Conservation (phyloP, 1,284 basidiomycete species). For the Trichosporon sp. region DNA sequence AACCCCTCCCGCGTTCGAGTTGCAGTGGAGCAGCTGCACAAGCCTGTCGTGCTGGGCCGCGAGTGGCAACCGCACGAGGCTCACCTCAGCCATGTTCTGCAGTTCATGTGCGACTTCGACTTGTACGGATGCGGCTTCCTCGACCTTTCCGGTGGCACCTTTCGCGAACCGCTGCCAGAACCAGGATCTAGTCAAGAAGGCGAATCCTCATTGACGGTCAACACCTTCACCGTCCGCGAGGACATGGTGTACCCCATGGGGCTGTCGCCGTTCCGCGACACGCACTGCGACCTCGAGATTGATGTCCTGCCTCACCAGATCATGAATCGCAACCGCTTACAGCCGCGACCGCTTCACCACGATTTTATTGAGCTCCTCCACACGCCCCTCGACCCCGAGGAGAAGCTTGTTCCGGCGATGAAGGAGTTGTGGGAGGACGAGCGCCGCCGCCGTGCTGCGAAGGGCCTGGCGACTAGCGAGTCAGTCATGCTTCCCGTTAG, state of each 20-base stretch:
- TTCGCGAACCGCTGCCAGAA: conserved; percentile 53
- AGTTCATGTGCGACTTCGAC: conserved; percentile 94
- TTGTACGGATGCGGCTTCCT: conserved; percentile 92
- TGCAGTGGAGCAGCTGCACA: conserved; percentile 68
- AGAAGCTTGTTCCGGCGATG: conserved; percentile 80
- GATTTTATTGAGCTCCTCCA: conserved; percentile 61
- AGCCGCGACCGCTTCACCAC: conserved; percentile 68
- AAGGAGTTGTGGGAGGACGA: conserved; percentile 96
- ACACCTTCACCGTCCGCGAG: conserved; percentile 30
- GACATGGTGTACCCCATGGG: conserved; percentile 36
- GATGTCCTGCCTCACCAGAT: conserved; percentile 79
- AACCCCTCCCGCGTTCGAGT: conserved; percentile 68
- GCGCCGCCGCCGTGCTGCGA: conserved; percentile 61
- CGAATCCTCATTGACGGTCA: conserved; percentile 12
- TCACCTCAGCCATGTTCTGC: conserved; percentile 81
- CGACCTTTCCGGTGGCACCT: conserved; percentile 56
- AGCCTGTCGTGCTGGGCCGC: conserved; percentile 72
- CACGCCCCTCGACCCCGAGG: conserved; percentile 54
- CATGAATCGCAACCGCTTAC: conserved; percentile 69
- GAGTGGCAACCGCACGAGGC: conserved; percentile 79
- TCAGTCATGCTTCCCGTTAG: conserved; percentile 44
- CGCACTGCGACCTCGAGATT: conserved; percentile 72
- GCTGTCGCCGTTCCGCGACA: conserved; percentile 61
- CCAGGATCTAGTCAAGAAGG: conserved; percentile 6
- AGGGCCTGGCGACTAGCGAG: conserved; percentile 52